Base-by-base conservation (phyloP, 805 yeast genomes). In the Saccharomycopsis olivae region DNA sequence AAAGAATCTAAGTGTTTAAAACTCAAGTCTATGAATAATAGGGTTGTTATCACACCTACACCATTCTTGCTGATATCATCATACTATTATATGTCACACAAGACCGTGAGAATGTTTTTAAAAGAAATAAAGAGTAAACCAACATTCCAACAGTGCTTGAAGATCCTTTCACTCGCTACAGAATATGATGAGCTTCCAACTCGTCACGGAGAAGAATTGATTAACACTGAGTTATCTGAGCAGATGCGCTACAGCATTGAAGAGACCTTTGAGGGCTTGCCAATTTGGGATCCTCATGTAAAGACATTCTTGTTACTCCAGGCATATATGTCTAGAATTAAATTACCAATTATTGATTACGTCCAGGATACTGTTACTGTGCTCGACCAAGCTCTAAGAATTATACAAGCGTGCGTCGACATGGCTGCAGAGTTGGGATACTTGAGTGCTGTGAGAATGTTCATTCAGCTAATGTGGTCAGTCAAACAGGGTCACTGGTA, bases 281-380 rank as follows among this genome's bases (percentile, higher is more conserved):
- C 75, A 3, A 77, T 85, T 59, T 85, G 92, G 78, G 94, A 87
- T 54, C 92, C 94, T 4, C 94, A 83, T 55, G 83, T 83, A 48
- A 83, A 83, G 55, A 75, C 86, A 2, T 83, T 69, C 50, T 61
- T 83, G 46, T 65, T 83, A 49, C 54, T 82, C 6, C 92, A 83
- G 54, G 88, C 89, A 0, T 78, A 68, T 50, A 73, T 83, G 70
- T 62, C 73, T 28, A 61, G 87, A 35, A 64, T 75, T 4, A 92
- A 84, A 44, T 64, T 92, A 35, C 98, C 97, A 2, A 84, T 92
- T 53, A 94, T 95, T 0, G 99, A 92, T 65, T 92, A 92, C 55
- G 68, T 81, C 8, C 97, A 89, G 55, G 98, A 92, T 58, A 87
- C 95, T 0, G 75, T 87, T 11, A 78, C 96, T 0, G 95, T 92